Evolutionary conservation across 768 basidiomycete species (phyloP), one percentile per base, ranked within the genome.

Genomic region (Lentinula guzmanii): DNA sequence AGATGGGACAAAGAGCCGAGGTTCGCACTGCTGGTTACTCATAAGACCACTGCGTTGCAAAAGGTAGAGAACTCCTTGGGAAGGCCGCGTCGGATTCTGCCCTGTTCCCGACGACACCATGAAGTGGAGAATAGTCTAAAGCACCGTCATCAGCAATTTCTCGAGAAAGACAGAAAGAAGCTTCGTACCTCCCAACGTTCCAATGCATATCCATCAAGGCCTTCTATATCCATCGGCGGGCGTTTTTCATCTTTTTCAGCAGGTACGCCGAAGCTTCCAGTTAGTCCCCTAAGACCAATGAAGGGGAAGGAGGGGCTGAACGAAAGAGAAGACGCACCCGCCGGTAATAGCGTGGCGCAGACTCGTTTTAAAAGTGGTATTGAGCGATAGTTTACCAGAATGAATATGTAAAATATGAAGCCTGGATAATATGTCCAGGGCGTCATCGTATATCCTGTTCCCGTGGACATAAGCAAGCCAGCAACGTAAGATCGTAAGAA

Each of bases 61-160:
- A 6, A 98, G 80, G 68, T 85, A 89, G 8, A 96, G 77, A 13
- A 98, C 95, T 18, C 87, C 90, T 63, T 86, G 84, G 0, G 91
- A 91, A 5, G 95, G 93, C 70, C 83, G 85, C 7, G 86, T 76
- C 28, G 90, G 84, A 41, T 82, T 77, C 70, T 90, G 85, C n/a
- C 86, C 91, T 33, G 84, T 86, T 11, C 87, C 91, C 35, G 91
- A 96, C 8, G 93, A 95, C 3, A 99, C 97, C 95, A 99, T 97
- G 70, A 92, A 98, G 73, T 98, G 94, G 48, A 98, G 80, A 67
- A 98, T 96, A 0, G 93, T 95, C 95, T 98, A 63, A 34, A 51
- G 48, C 24, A 4, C 34, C 42, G 31, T 46, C 41, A 52, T 24
- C 34, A 33, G 52, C 4, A 31, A 37, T 43, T 13, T 43, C 33